phyloP scores from a whole-genome alignment of 805 yeast genomes.

The Candida verbasci region DNA sequence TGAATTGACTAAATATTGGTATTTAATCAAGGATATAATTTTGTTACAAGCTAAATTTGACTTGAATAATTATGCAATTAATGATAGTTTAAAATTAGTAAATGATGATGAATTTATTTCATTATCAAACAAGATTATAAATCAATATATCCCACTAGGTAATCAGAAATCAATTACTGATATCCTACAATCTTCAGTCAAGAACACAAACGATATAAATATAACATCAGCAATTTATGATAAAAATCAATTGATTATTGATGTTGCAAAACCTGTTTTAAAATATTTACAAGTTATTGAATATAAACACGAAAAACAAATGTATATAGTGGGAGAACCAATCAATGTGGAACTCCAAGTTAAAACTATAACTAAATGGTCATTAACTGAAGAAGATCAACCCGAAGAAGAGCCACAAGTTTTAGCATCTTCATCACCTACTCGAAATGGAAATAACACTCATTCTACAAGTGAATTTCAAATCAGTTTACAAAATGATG shows the following conservation, averaged over 20 bases:
- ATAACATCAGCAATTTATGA: no score
- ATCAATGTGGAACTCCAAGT: constrained; percentile 44
- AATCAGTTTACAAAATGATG: constrained; percentile 50
- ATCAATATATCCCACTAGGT: constrained; percentile 9
- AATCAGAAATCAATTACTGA: constrained; percentile 11
- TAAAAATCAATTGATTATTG: constrained; percentile 35
- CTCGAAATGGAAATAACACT: background rate
- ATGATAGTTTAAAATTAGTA: constrained; percentile 13
- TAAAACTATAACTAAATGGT: constrained; percentile 45
- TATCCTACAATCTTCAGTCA: constrained; percentile 2
- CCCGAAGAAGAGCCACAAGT: background rate
- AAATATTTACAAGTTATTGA: constrained; percentile 59
- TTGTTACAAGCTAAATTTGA: constrained; percentile 21
- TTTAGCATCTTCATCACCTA: constrained; percentile 23
- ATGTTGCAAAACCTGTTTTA: constrained; percentile 60
- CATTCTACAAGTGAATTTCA: constrained; percentile 27
- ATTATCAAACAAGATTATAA: constrained; percentile 12
- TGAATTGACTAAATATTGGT: constrained; percentile 16
- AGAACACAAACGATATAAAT: no score
- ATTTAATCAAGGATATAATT: constrained; percentile 17
- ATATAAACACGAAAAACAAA: constrained; percentile 35
- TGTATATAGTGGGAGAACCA: constrained; percentile 60
- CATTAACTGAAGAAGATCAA: constrained; percentile 8
- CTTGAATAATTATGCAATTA: constrained; percentile 26
- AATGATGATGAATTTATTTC: constrained; percentile 16